Base-by-base conservation (phyloP, 2,329 filamentous ascomycete genomes). In the Pyricularia sp. region DNA sequence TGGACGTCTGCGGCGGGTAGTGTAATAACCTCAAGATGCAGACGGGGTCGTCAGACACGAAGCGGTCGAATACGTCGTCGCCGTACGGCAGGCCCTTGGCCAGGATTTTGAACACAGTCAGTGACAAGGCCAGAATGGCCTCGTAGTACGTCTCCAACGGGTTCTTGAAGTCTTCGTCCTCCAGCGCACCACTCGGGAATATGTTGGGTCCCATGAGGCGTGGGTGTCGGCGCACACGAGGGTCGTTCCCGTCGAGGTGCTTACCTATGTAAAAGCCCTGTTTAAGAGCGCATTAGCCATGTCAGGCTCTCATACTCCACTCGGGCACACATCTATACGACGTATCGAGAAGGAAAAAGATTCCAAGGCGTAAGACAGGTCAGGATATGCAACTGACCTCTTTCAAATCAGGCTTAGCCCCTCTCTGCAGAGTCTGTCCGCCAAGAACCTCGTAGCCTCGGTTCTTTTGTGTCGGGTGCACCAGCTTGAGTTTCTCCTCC, bases 371-470 rank as follows among this genome's bases (percentile, higher is more conserved):
- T n/a, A 36, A 14, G 10, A 36, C 33, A 36, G 12, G 33, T 11
- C 33, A 36, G 10, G 10, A 11, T 10, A 71, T 73, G 42, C 33
- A 7, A 50, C 42, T 2, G 5, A 50, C 42, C 71, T 85, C 82
- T 72, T 84, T 85, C 33, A 83, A 77, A 70, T 84, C 83, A 4
- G 82, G 82, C 31, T 78, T 76, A 4, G 78, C 76, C 17, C 77
- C 79, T 14, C 78, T 76, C 71, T 85, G 81, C 11, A 83, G 74
- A 2, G 78, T 80, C 70, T 85, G 82, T 2, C 78, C 79, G 6
- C 79, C 77, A 2, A 84, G 75, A 63, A 81, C 76, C 71, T 86
- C 84, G 71, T 85, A 86, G 25, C 84, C 84, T 65, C 84, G 78
- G 71, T 84, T 81, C 66, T 69, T 72, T 55, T 73, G 64, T 14